Conservation (phyloP, 1,284 basidiomycete genomes). For the Ustilago cynodontis region DNA sequence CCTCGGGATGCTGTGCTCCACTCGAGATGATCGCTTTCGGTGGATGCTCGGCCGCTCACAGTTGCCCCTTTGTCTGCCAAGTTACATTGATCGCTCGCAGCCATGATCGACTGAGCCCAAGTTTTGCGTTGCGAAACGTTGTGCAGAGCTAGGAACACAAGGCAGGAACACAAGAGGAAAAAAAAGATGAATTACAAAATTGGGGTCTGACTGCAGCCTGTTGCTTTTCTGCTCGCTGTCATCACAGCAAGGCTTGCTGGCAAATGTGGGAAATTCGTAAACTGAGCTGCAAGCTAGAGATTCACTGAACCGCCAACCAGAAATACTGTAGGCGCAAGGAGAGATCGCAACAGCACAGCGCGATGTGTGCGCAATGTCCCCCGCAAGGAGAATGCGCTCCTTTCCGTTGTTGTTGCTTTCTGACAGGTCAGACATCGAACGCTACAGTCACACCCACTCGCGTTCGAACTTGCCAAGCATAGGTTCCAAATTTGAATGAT, state of each 20-base stretch:
- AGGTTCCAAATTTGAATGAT: not conserved
- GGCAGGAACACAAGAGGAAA: not conserved
- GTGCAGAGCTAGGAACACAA: not conserved
- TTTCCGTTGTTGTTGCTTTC: not conserved
- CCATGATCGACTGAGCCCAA: not conserved
- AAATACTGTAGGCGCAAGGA: conserved; percentile 20
- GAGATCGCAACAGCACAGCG: conserved; percentile 5
- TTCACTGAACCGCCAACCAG: conserved; percentile 11
- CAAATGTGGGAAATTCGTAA: conserved; percentile 5
- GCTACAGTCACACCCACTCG: not conserved
- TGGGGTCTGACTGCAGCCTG: not conserved
- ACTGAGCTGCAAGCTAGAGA: conserved; percentile 12
- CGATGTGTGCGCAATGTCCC: not conserved
- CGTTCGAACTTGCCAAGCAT: conserved; percentile 2
- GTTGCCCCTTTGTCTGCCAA: not conserved
- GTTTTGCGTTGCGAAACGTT: not conserved
- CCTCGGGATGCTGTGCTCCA: not conserved
- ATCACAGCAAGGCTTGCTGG: conserved; percentile 11
- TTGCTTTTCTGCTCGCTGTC: not conserved
- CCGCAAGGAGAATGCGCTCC: conserved; percentile 9
- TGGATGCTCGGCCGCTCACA: conserved; percentile 25
- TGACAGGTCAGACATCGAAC: not conserved
- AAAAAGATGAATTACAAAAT: not conserved
- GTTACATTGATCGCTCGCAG: too few species aligned
- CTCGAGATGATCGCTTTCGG: conserved; percentile 10